Percentiles rank a stretch among this genome's conserved stretches.
phyloP scores from a whole-genome alignment of 805 yeast species.

The Tetrapisispora pingtungensis region DNA sequence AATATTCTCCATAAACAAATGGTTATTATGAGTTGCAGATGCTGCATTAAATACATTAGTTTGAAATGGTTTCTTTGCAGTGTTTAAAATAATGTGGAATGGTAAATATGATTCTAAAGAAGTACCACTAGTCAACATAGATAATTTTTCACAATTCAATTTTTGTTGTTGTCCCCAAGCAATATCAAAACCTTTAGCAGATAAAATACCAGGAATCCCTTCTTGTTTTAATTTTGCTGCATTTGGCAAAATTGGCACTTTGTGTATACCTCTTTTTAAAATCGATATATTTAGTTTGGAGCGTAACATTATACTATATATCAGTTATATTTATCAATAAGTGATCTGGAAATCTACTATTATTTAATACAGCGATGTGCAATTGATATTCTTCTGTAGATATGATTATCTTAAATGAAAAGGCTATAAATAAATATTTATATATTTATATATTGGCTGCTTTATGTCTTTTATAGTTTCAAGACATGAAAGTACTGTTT shows the following conservation, averaged over 20 bases:
- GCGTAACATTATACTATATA: constrained; percentile 14
- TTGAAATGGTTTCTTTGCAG: constrained; percentile 56
- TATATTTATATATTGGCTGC: too few species aligned
- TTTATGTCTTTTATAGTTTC: too few species aligned
- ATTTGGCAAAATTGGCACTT: constrained; percentile 24
- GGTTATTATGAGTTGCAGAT: constrained; percentile 87
- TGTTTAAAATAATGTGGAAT: constrained; percentile 54
- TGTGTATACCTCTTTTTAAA: constrained; percentile 23
- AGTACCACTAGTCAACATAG: constrained; percentile 64
- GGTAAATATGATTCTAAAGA: constrained; percentile 69
- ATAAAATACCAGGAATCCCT: constrained; percentile 25
- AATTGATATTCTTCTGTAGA: too few species aligned
- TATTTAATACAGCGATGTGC: too few species aligned
- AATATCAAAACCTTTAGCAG: constrained; percentile 47
- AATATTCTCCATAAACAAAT: constrained; percentile 64
- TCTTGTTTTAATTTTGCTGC: constrained; percentile 8
- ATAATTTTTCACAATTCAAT: constrained; percentile 48
- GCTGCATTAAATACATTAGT: constrained; percentile 75
- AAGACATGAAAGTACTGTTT: too few species aligned
- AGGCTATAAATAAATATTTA: too few species aligned
- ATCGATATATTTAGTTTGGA: constrained; percentile 2
- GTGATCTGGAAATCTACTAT: too few species aligned
- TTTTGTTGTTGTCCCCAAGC: constrained; percentile 81
- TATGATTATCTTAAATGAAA: too few species aligned
- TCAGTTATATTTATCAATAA: too few species aligned